Base-by-base conservation (phyloP, 495 filamentous ascomycete species). In the Penicillium herquei region DNA sequence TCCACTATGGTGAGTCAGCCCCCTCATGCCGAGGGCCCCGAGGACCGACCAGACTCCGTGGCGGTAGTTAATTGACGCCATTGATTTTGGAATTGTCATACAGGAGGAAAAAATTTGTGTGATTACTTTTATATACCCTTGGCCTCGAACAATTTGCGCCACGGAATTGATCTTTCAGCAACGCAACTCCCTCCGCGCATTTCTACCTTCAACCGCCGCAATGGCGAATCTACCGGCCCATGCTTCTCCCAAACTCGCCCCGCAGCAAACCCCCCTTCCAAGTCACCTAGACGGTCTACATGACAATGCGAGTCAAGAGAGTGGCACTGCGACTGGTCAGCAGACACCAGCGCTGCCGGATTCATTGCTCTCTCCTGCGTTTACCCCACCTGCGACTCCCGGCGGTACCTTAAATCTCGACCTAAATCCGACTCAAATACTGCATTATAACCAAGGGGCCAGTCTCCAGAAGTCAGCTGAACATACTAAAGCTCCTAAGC, bases 311-410 rank as follows among this genome's bases (percentile, higher is more conserved):
- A 68, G 61, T 43, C 60, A 68, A 33, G 50, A 60, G 32, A 62
- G 59, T 49, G 56, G 60, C 37, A 43, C 64, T 35, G 59, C 54
- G 30, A 59, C 49, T 49, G 62, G 48, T 49, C 62, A 54, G 62
- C 64, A 59, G 42, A 75, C 76, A 30, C 68, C 77, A 43, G 67
- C 73, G 32, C 57, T 81, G 7, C 82, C 81, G 1, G 74, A 71
- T 7, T 78, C 73, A 7, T 76, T 91, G 32, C 72, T 94, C 21
- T 89, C 85, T 40, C 90, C 90, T 0, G 84, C 84, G 42, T 91
- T 92, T 69, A 92, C 90, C 17, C 90, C 90, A 6, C 89, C 89
- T 16, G 69, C 74, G n/a, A 83, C 83, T 5, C 90, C 89, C 1
- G 88, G 88, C 1, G 85, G 86, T 5, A 82, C 80, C 48, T 71